A percentile compares a stretch with the other conserved stretches of the same genome.
Conservation (phyloP, 2,329 filamentous ascomycete genomes). For the Sporothrix schenckii region DNA sequence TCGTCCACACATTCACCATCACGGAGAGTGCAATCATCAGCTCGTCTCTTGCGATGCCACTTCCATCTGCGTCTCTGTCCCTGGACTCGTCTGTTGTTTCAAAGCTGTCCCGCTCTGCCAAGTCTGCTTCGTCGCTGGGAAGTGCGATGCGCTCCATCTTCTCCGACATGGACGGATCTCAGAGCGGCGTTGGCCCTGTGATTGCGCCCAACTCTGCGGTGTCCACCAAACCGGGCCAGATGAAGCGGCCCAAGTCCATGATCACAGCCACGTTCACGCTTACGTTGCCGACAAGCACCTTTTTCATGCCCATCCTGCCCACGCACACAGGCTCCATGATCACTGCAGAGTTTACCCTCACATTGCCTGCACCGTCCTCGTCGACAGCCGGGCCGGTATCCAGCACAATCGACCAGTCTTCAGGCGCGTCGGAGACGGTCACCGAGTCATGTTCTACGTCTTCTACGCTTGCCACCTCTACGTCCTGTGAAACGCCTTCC, state of each 20-base stretch:
- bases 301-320: neutral
- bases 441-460: conserved; percentile 2
- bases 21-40: conserved; percentile 17
- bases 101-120: neutral
- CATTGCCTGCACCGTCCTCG: conserved; percentile 3
- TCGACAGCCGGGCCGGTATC: neutral
- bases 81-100: neutral
- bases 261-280: conserved; percentile 38
- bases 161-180: conserved; percentile 4
- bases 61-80: conserved; percentile 5
- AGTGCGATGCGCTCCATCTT: conserved; percentile 23
- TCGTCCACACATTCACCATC: conserved; percentile 32
- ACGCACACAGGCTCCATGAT: conserved; percentile 23
- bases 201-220: neutral
- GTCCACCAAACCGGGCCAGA: neutral
- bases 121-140: neutral
- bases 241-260: conserved; percentile 15
- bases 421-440: neutral
- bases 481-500: neutral
- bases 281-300: conserved; percentile 27
- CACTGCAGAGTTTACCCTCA: conserved; percentile 31
- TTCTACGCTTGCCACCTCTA: neutral
- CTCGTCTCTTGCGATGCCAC: neutral
- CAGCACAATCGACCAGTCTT: neutral
- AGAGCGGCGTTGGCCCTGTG: conserved; percentile 15